Evolutionary conservation across 2,329 filamentous ascomycete genomes (phyloP), one percentile per base, ranked within the genome.

Genomic region (Hypoxylon rubiginosum): DNA sequence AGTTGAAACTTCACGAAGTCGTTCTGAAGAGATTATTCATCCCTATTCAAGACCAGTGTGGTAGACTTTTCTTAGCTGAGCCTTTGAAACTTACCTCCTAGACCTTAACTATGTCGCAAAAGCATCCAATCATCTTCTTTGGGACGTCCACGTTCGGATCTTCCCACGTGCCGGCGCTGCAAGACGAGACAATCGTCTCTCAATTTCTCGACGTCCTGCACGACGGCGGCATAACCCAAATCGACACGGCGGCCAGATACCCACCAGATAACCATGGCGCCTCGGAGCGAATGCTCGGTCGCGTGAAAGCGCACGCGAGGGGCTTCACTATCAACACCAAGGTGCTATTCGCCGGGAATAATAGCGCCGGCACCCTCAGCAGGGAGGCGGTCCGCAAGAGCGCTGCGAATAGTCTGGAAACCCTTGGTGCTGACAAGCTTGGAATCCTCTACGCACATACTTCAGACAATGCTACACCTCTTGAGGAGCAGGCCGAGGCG

Each of bases 291-390:
- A 64, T 64, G 62, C 57, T 64, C 26, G 62, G 62, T 8, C 58
- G 36, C n/a, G 62, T 61, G 52, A 61, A 49, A 43, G 62, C 62
- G n/a, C 41, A 39, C 28, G 26, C 39, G 2, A 61, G 49, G 36
- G 64, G 67, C 24, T 62, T 67, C 26, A 64, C 53, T 6, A 61
- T 69, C 32, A 64, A 69, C 41, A 69, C 67, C 30, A 69, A 69
- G 39, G 61, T 69, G 39, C 57, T 67, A 8, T 67, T 67, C 21
- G 21, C 64, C 7, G 64, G 67, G 0, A 50, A 62, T 17, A 67
- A 13, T 15, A 64, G 60, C 36, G 64, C 52, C 7, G 64, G 65
- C 15, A 65, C 57, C 2, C 48, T 67, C 3, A 57, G 54, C 17
- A 54, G 19, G 13, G 61, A 65, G 15, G 58, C 61, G 11, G 62